These are phyloP conservation scores for Eleusine indica DNA, from an alignment of 176 grass and related monocot species.

Conservation along the genomic window DNA sequence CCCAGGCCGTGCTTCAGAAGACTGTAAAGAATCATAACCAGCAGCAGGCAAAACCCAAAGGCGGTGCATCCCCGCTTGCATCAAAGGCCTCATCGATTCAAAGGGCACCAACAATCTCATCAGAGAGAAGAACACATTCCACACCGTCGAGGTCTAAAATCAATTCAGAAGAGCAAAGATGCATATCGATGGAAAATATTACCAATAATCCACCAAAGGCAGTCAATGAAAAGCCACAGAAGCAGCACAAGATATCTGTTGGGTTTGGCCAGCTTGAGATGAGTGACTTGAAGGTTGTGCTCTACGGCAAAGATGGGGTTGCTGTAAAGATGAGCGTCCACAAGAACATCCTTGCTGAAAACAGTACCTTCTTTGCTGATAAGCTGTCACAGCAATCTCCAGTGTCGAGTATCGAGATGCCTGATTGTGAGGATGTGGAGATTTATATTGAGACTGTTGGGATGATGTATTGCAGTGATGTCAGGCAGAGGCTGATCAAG, in stretches of 20 bases:
- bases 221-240: slow-evolving; percentile 50
- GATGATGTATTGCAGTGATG: slow-evolving; percentile 87
- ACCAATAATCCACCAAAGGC: slow-evolving; percentile 47
- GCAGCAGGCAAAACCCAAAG: slow-evolving; percentile 56
- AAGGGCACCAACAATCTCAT: slow-evolving; percentile 58
- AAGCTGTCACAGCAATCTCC: slow-evolving; percentile 67
- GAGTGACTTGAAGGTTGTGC: slow-evolving; percentile 78
- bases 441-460: slow-evolving; percentile 89
- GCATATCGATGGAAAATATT: slow-evolving; percentile 10
- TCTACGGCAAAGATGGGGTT: slow-evolving; percentile 80
- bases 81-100: slow-evolving; percentile 74
- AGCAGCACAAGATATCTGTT: slow-evolving; percentile 78
- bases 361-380: slow-evolving; percentile 78
- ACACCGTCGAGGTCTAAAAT: slow-evolving; percentile 55
- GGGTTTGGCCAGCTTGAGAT: slow-evolving; percentile 77
- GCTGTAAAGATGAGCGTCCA: slow-evolving; percentile 87
- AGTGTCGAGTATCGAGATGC: slow-evolving; percentile 55
- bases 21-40: slow-evolving; percentile 66
- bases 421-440: slow-evolving; percentile 91
- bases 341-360: slow-evolving; percentile 66
- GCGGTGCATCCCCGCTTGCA: slow-evolving; percentile 49
- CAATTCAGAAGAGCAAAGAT: slow-evolving; percentile 49
- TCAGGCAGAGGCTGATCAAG: slow-evolving; percentile 79
- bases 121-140: slow-evolving; percentile 54
- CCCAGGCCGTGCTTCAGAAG: slow-evolving; percentile 83